Conservation (phyloP, 768 basidiomycete species). For the Megacollybia marginata region DNA sequence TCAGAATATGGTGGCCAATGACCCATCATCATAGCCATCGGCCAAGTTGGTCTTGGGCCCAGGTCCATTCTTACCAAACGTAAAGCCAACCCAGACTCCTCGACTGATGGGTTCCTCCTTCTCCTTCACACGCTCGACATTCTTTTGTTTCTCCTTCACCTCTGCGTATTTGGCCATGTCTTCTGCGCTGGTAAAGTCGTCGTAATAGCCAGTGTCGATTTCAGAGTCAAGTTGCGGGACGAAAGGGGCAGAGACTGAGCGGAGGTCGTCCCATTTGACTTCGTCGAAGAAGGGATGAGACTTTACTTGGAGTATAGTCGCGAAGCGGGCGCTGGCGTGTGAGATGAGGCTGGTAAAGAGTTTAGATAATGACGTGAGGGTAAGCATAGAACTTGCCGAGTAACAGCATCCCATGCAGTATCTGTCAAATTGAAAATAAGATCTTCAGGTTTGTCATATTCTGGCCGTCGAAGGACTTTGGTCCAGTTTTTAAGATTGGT, state of each 20-base stretch:
- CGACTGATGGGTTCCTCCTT: conserved; percentile 66
- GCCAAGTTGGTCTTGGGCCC: conserved; percentile 35
- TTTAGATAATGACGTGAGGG: not conserved
- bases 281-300: conserved; percentile 77
- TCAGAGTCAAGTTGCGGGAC: conserved; percentile 93
- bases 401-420: conserved; percentile 90
- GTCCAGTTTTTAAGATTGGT: conserved; percentile 98
- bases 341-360: conserved; percentile 64
- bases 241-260: conserved; percentile 76
- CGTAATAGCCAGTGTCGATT: conserved; percentile 92
- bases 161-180: conserved; percentile 99
- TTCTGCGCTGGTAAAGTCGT: conserved; percentile 79
- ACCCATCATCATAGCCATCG: conserved; percentile 38
- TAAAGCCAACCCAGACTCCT: conserved; percentile 89
- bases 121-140: conserved; percentile 89
- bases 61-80: conserved; percentile 84
- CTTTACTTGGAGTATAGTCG: conserved; percentile 66
- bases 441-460: conserved; percentile 95
- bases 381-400: conserved; percentile 41
- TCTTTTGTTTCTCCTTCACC: conserved; percentile 92
- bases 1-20: conserved; percentile 57
- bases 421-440: conserved; percentile 94
- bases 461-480: conserved; percentile 82
- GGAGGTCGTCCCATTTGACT: conserved; percentile 73
- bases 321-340: conserved; percentile 72